Conservation (phyloP, 192 early-diverging fungal species). For the Podila minutissima region DNA sequence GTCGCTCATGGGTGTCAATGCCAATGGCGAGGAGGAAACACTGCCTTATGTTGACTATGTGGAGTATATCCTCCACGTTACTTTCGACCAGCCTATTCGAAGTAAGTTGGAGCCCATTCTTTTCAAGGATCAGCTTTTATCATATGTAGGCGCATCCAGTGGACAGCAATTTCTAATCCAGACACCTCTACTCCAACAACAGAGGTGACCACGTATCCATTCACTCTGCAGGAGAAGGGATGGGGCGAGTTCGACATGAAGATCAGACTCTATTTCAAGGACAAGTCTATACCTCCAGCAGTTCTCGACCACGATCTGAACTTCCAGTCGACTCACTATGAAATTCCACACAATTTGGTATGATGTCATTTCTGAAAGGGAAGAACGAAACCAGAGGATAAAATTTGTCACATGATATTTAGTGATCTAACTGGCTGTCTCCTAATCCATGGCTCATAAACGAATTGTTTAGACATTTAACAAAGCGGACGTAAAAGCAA, state of each 20-base stretch:
- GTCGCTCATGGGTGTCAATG: conserved; percentile 52
- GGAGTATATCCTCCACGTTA: conserved; percentile 59
- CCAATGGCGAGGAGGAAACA: conserved; percentile 41
- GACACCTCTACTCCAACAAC: background rate
- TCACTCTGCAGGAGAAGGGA: conserved; percentile 61
- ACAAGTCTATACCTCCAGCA: conserved; percentile 51
- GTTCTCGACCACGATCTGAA: conserved; percentile 62
- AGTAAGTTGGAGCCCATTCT: conserved; percentile 24
- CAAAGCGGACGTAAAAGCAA: conserved; percentile 38
- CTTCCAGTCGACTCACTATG: conserved; percentile 58
- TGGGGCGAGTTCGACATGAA: conserved; percentile 73
- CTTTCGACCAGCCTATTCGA: conserved; percentile 55
- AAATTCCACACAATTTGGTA: conserved; percentile 55
- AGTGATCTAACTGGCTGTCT: no score
- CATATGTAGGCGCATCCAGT: background rate
- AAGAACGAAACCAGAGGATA: no score
- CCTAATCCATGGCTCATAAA: no score
- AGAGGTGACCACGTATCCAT: conserved; percentile 62
- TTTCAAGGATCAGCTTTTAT: background rate
- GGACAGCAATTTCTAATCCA: background rate
- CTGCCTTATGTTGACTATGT: conserved; percentile 56
- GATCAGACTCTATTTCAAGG: conserved; percentile 58
- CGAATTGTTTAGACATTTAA: conserved; percentile 24
- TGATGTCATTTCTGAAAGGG: no score
- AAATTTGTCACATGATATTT: background rate